Evolutionary conservation across 805 yeast species (phyloP).

Genomic region (Cyberlindnera misumaiensis): DNA sequence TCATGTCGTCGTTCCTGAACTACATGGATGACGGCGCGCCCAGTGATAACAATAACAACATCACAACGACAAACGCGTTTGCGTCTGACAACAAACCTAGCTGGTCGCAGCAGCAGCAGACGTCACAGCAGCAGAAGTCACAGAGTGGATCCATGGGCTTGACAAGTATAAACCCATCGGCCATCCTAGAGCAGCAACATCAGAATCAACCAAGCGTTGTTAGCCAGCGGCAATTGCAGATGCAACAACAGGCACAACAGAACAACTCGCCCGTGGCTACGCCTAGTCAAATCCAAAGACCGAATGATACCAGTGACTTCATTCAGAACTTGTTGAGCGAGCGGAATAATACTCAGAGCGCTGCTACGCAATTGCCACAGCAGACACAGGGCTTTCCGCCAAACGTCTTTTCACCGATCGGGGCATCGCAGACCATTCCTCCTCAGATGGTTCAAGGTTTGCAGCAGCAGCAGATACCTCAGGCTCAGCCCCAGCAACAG

Average conservation of each 20-base stretch:
- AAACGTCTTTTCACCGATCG: conserved; percentile 20
- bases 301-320: conserved; percentile 16
- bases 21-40: conserved; percentile 33
- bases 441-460: conserved; percentile 9
- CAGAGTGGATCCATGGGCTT: conserved; percentile 13
- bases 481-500: conserved; percentile 1
- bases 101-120: conserved; percentile 1
- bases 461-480: conserved; percentile 13
- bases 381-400: conserved; percentile 22
- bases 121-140: conserved; percentile 1
- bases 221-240: conserved; percentile 9
- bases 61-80: conserved; percentile 1
- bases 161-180: conserved; percentile 17
- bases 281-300: conserved; percentile 22
- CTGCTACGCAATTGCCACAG: conserved; percentile 11
- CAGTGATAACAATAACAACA: conserved; percentile 3
- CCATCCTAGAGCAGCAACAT: conserved; percentile 14
- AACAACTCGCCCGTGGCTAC: conserved; percentile 15
- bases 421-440: conserved; percentile 16
- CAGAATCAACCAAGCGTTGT: conserved; percentile 8
- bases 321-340: conserved; percentile 23
- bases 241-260: conserved; percentile 8
- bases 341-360: conserved; percentile 20
- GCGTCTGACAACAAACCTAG: conserved; percentile 1
- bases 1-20: conserved; percentile 42